Conservation (phyloP, 352 stramenopile species). For the Phytophthora idaei region DNA sequence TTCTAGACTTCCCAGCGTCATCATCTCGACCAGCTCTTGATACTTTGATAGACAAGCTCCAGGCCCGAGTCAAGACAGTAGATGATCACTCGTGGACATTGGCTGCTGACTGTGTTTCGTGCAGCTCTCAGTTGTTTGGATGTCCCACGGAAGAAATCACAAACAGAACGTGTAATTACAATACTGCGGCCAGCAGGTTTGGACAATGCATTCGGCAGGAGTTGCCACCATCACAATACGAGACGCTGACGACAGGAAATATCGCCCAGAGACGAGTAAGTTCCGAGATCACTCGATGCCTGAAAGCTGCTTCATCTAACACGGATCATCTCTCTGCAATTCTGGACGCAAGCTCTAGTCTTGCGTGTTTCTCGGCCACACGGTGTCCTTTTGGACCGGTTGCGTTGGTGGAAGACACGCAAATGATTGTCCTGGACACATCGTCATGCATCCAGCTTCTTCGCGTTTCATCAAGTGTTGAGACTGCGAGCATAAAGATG, state of each 20-base stretch:
- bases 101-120: conserved; percentile 16
- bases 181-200: conserved; percentile 5
- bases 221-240: conserved; percentile 5
- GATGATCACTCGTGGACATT: conserved; percentile 8
- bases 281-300: conserved; percentile 13
- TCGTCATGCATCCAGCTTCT: conserved; percentile 24
- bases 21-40: conserved; percentile 10
- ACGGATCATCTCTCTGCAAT: neutral
- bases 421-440: conserved; percentile 21
- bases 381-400: conserved; percentile 25
- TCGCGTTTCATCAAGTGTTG: conserved; percentile 7
- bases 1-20: conserved; percentile 13
- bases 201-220: conserved; percentile 15
- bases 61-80: conserved; percentile 1
- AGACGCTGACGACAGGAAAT: conserved; percentile 1
- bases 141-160: conserved; percentile 4
- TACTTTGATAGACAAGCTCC: conserved; percentile 12
- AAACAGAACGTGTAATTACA: conserved; percentile 15
- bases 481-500: conserved; percentile 6
- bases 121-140: conserved; percentile 13
- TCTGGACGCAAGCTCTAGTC: neutral
- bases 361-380: conserved; percentile 21
- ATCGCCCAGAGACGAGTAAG: neutral
- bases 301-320: neutral
- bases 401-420: conserved; percentile 5